phyloP scores from a whole-genome alignment of 139 green algal genomes.

The Closterium sp. region DNA sequence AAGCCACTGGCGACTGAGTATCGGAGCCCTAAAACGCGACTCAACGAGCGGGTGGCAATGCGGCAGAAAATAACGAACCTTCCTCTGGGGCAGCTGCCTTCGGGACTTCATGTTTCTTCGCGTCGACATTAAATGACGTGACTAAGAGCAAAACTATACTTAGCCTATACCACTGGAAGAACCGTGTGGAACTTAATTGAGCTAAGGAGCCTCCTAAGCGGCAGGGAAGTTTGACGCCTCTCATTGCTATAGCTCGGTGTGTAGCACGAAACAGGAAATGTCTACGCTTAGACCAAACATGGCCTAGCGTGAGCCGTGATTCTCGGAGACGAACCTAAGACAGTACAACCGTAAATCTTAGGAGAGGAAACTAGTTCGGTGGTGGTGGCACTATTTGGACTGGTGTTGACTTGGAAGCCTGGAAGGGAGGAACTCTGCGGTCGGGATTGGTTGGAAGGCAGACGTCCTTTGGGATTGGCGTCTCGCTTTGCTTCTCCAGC shows the following conservation, averaged over 20 bases:
- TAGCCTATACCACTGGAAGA: not conserved
- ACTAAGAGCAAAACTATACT: not conserved
- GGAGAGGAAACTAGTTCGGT: not conserved
- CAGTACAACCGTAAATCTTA: not conserved
- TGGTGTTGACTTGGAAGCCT: not conserved
- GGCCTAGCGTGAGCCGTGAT: not conserved
- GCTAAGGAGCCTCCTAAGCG: not conserved
- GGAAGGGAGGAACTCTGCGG: not conserved
- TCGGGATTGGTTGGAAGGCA: not conserved
- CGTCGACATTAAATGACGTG: not conserved
- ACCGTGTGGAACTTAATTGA: not conserved
- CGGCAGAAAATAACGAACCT: not conserved
- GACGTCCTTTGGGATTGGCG: not conserved
- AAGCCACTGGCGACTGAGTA: not conserved
- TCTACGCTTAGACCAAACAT: not conserved
- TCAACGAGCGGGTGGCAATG: not conserved
- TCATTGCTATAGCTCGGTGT: not conserved
- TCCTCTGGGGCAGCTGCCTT: not conserved
- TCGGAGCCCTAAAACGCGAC: not conserved
- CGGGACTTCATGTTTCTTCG: not conserved
- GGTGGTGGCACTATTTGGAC: not conserved
- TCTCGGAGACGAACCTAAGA: not conserved
- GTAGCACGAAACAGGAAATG: not conserved
- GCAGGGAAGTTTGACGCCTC: not conserved
- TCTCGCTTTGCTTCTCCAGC: not conserved